Percentiles rank a stretch among this genome's conserved stretches.
These are phyloP conservation scores for Suhomyces sp. DNA, from an alignment of 805 yeast genomes.

Conservation along the genomic window DNA sequence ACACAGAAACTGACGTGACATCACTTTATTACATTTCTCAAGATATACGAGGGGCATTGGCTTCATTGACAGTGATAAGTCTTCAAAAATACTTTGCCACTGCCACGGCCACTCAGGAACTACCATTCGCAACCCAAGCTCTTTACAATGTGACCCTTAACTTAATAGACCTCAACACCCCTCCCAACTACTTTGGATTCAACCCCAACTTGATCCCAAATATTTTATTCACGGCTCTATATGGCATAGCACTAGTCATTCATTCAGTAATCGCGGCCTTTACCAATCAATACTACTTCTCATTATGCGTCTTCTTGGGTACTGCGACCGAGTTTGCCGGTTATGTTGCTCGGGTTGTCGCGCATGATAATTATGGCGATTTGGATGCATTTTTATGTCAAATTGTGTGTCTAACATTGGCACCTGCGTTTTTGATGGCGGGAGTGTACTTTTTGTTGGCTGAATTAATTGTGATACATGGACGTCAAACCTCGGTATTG, in stretches of 20 bases:
- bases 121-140: constrained; percentile 18
- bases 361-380: constrained; percentile 33
- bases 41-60: constrained; percentile 17
- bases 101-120: constrained; percentile 17
- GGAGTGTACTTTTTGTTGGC: constrained; percentile 75
- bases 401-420: constrained; percentile 65
- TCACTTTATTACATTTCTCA: constrained; percentile 16
- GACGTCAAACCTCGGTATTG: constrained; percentile 42
- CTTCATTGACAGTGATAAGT: constrained; percentile 18
- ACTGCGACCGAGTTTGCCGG: constrained; percentile 63
- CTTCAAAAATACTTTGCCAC: constrained; percentile 21
- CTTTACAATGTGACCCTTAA: constrained; percentile 20
- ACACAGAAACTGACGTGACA: constrained; percentile 12
- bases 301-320: constrained; percentile 54
- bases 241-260: constrained; percentile 31
- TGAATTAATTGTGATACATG: constrained; percentile 58
- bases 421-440: constrained; percentile 83
- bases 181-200: constrained; percentile 34
- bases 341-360: constrained; percentile 56
- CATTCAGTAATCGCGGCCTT: constrained; percentile 32
- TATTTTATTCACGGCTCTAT: constrained; percentile 51
- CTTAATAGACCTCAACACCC: constrained; percentile 13
- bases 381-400: constrained; percentile 55
- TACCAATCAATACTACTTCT: constrained; percentile 65
- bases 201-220: constrained; percentile 55